phyloP scores from a whole-genome alignment of 768 basidiomycete species.

The Naganishia friedmannii region DNA sequence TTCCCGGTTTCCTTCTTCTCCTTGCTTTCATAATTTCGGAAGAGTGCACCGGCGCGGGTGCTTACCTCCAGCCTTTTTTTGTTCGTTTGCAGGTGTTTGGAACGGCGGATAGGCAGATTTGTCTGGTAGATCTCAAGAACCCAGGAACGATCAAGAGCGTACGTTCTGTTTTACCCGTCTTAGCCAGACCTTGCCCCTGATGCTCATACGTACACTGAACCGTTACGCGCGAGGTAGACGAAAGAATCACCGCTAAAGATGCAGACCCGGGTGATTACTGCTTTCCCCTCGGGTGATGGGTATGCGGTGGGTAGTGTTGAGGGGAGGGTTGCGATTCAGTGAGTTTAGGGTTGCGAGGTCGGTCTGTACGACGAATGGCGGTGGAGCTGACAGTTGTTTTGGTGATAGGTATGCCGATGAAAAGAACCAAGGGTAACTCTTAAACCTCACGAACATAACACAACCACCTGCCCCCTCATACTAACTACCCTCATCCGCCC shows the following conservation, averaged over 20 bases:
- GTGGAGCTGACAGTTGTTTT: neutral
- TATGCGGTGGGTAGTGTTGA: slow-evolving; percentile 55
- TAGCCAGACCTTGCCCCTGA: neutral
- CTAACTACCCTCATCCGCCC: neutral
- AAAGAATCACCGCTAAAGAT: slow-evolving; percentile 77
- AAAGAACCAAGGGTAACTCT: slow-evolving; percentile 64
- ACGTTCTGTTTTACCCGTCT: slow-evolving; percentile 28
- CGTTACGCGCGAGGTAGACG: slow-evolving; percentile 55
- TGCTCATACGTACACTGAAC: neutral
- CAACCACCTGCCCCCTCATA: slow-evolving; percentile 1
- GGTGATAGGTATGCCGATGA: slow-evolving; percentile 63
- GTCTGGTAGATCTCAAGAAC: slow-evolving; percentile 80
- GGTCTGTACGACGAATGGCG: neutral
- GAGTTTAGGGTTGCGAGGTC: neutral
- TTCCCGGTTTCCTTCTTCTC: neutral
- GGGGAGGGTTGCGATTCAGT: slow-evolving; percentile 92
- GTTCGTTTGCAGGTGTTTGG: slow-evolving; percentile 63
- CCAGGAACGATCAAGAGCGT: slow-evolving; percentile 78
- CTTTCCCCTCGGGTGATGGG: slow-evolving; percentile 52
- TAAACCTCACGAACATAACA: neutral
- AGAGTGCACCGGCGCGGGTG: no score
- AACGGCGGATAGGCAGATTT: slow-evolving; percentile 86
- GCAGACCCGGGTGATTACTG: slow-evolving; percentile 51
- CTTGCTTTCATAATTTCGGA: no score
- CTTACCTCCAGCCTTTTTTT: neutral